Conservation (phyloP, 164 flowering plant species). For the Stephania cephalantha region DNA sequence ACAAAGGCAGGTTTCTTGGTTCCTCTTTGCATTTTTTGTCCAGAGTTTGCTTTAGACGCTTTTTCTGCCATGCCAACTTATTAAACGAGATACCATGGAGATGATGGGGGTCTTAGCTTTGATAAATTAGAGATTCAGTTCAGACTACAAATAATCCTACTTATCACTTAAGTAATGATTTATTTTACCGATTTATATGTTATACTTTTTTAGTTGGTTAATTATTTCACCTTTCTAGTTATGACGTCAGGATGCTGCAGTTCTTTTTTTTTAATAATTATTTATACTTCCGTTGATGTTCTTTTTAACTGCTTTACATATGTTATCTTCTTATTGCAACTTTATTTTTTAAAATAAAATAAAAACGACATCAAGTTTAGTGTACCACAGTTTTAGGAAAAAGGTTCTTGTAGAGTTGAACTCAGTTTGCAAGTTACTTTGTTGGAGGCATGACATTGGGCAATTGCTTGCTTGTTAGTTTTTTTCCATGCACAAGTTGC, state of each 20-base stretch:
- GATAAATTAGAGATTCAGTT: neutral
- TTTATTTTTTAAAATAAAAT: neutral
- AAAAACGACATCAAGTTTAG: too few species aligned
- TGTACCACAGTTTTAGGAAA: too few species aligned
- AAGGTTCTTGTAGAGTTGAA: too few species aligned
- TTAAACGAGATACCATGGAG: neutral
- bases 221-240: too few species aligned
- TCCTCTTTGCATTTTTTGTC: neutral
- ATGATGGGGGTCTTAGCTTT: neutral
- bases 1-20: conserved; percentile 53
- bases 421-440: neutral
- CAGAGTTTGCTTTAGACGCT: neutral
- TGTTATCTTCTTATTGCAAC: neutral
- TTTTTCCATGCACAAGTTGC: neutral
- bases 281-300: too few species aligned
- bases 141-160: neutral
- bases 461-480: neutral
- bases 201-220: too few species aligned
- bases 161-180: neutral
- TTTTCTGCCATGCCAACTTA: neutral
- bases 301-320: too few species aligned
- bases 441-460: neutral
- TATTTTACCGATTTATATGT: neutral
- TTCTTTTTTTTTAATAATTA: too few species aligned
- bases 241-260: neutral